These are phyloP conservation scores for Colletotrichum sp. DNA, from an alignment of 2,329 filamentous ascomycete species.

Conservation along the genomic window DNA sequence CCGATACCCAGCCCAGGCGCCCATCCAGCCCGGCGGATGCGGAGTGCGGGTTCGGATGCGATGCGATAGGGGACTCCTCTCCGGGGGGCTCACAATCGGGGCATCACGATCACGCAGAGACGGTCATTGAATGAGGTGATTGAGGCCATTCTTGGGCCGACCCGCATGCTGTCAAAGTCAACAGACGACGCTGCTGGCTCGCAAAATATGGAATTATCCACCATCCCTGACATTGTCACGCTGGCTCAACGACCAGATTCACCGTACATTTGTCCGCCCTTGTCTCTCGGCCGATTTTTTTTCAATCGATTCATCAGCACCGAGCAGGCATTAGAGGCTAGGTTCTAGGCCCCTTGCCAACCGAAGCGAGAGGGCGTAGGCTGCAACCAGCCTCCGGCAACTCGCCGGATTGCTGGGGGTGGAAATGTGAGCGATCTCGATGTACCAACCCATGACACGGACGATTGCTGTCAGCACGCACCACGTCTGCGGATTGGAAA, in stretches of 20 bases:
- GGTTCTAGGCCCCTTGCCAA: background rate
- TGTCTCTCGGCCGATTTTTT: background rate
- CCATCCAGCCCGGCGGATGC: background rate
- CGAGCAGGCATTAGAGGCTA: background rate
- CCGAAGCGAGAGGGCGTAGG: background rate
- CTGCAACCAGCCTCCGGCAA: background rate
- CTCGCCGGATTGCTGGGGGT: background rate
- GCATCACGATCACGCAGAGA: background rate
- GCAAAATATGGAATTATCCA: background rate
- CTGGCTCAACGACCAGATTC: background rate
- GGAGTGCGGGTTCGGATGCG: background rate
- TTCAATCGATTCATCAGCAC: background rate
- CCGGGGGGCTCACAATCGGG: background rate
- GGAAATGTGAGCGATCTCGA: constrained; percentile 4
- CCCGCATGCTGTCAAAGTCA: background rate
- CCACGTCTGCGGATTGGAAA: background rate
- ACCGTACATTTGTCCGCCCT: background rate
- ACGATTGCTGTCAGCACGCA: background rate
- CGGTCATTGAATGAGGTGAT: background rate
- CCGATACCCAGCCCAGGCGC: background rate
- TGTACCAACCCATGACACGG: background rate
- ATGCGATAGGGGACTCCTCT: background rate
- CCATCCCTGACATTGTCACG: background rate
- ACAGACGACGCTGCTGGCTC: background rate
- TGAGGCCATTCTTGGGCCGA: constrained; percentile 10